Conservation (phyloP, 2,329 filamentous ascomycete genomes). For the Botrytis hyacinthi region DNA sequence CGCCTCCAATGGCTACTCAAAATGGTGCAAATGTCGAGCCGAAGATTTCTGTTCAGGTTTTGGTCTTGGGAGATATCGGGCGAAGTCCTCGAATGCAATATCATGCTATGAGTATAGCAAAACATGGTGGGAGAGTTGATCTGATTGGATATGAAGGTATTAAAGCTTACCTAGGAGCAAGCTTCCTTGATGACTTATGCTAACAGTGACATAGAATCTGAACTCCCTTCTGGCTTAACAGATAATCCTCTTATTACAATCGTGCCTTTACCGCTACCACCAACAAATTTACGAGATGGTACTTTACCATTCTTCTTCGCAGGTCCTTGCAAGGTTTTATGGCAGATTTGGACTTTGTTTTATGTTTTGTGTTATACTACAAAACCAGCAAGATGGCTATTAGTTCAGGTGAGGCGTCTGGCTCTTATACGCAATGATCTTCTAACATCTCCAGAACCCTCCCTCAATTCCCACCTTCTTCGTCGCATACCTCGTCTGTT, state of each 20-base stretch:
- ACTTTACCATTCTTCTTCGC: conserved; percentile 73
- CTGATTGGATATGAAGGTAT: conserved; percentile 84
- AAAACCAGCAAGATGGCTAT: conserved; percentile 75
- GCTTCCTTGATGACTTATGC: background rate
- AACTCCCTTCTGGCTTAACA: conserved; percentile 74
- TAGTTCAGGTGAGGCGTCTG: conserved; percentile 50
- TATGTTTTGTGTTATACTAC: conserved; percentile 70
- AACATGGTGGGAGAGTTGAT: conserved; percentile 75
- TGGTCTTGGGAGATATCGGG: conserved; percentile 93
- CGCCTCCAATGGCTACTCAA: conserved; percentile 34
- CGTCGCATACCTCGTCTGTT: conserved; percentile 69
- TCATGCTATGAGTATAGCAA: conserved; percentile 88
- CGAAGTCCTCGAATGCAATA: conserved; percentile 98
- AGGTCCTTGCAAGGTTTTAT: conserved; percentile 81
- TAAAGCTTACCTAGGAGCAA: background rate
- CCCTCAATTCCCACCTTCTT: conserved; percentile 90
- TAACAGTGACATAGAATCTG: conserved; percentile 59
- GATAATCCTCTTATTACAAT: conserved; percentile 68
- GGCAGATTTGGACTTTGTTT: conserved; percentile 74
- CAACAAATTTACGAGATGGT: conserved; percentile 63
- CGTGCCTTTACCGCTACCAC: conserved; percentile 66
- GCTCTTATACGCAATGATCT: background rate
- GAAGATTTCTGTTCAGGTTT: conserved; percentile 66
- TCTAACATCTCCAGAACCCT: conserved; percentile 68
- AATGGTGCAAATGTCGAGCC: conserved; percentile 32